Evolutionary conservation across 345 rosid genomes (phyloP).

Genomic region (Kandelia obovata): DNA sequence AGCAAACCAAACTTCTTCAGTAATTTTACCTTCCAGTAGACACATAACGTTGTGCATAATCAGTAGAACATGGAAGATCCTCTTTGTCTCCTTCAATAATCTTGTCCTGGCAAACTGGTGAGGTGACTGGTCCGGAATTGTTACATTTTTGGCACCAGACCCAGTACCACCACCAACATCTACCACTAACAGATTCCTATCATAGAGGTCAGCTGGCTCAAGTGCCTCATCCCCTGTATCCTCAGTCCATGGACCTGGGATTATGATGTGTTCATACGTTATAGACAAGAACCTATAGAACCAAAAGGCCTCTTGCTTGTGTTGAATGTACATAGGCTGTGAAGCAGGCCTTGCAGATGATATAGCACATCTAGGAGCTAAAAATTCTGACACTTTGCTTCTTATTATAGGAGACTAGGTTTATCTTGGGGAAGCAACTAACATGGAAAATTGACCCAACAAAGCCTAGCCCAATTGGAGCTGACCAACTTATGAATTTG

Average conservation of each 20-base stretch:
- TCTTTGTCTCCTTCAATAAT: slow-evolving; percentile 36
- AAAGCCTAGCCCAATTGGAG: slow-evolving; percentile 20
- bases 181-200: slow-evolving; percentile 30
- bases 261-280: slow-evolving; percentile 34
- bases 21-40: slow-evolving; percentile 36
- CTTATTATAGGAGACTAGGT: neutral
- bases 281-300: slow-evolving; percentile 38
- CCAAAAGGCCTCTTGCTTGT: slow-evolving; percentile 43
- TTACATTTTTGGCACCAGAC: slow-evolving; percentile 38
- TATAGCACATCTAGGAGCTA: slow-evolving; percentile 19
- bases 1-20: neutral
- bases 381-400: slow-evolving; percentile 13
- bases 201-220: slow-evolving; percentile 33
- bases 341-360: slow-evolving; percentile 40
- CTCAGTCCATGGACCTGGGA: slow-evolving; percentile 33
- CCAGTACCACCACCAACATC: slow-evolving; percentile 49
- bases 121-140: slow-evolving; percentile 41
- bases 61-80: slow-evolving; percentile 37
- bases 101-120: slow-evolving; percentile 39
- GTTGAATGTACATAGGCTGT: slow-evolving; percentile 38
- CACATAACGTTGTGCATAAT: slow-evolving; percentile 36
- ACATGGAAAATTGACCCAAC: slow-evolving; percentile 11
- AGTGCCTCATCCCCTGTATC: slow-evolving; percentile 39
- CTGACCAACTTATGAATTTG: slow-evolving; percentile 9
- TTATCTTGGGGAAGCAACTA: slow-evolving; percentile 14